Conservation (phyloP, 306 rosid species). For the Rosa lucieae region DNA sequence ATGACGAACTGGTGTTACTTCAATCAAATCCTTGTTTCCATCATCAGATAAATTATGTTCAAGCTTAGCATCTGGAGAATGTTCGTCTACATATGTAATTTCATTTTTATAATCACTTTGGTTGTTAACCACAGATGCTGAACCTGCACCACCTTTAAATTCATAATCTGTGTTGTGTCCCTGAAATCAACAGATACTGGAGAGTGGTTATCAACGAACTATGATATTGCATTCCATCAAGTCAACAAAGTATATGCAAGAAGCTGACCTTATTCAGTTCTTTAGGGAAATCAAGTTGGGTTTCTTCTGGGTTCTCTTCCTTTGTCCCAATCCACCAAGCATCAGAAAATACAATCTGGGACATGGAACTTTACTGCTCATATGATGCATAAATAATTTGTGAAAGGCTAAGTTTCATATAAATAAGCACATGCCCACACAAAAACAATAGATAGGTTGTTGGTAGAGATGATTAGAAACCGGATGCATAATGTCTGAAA, state of each 20-base stretch:
- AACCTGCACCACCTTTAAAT: constrained; percentile 83
- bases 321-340: constrained; percentile 95
- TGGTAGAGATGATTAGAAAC: too few relatives aligned
- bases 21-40: constrained; percentile 45
- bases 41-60: constrained; percentile 52
- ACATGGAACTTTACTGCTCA: constrained; percentile 24
- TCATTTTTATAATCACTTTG: constrained; percentile 40
- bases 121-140: constrained; percentile 33
- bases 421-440: too few relatives aligned
- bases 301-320: constrained; percentile 83
- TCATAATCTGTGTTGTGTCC: constrained; percentile 54
- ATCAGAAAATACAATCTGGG: constrained; percentile 81
- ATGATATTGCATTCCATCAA: constrained; percentile 21
- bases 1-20: constrained; percentile 59
- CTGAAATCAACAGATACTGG: constrained; percentile 43
- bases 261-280: constrained; percentile 56
- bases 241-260: not conserved
- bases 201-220: constrained; percentile 15
- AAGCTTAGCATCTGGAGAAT: constrained; percentile 41
- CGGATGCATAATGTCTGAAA: too few relatives aligned
- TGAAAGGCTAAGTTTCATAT: too few relatives aligned
- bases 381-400: too few relatives aligned
- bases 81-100: constrained; percentile 35
- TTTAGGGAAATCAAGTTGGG: constrained; percentile 70
- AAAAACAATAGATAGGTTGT: too few relatives aligned